Conservation (phyloP, 1,139 yeast species). For the Hemisphaericaspora subhashii region DNA sequence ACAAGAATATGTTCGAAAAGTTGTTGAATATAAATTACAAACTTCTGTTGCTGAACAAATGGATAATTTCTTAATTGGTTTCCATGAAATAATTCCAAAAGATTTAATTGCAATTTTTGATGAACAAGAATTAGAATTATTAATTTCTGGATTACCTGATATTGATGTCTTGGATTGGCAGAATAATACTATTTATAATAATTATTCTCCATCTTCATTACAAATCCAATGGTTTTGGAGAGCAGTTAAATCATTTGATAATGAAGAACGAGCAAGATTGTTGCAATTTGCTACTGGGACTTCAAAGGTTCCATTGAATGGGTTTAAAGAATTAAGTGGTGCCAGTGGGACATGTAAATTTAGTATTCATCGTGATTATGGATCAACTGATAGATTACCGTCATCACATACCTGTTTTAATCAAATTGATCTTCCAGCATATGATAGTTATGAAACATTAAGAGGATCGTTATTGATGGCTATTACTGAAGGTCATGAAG, state of each 20-base stretch:
- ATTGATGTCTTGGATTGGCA: constrained; percentile 97
- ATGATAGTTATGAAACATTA: constrained; percentile 82
- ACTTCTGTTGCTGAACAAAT: constrained; percentile 86
- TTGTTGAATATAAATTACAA: constrained; percentile 84
- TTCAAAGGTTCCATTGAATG: constrained; percentile 92
- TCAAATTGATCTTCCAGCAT: constrained; percentile 91
- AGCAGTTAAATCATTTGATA: constrained; percentile 92
- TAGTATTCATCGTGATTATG: constrained; percentile 88
- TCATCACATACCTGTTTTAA: constrained; percentile 96
- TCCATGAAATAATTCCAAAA: constrained; percentile 89
- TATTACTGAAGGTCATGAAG: constrained; percentile 93
- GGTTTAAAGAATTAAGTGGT: constrained; percentile 88
- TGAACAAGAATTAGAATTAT: constrained; percentile 90
- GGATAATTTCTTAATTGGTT: constrained; percentile 82
- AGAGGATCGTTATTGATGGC: constrained; percentile 82
- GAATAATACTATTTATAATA: constrained; percentile 76
- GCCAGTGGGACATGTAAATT: constrained; percentile 86
- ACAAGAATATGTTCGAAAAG: constrained; percentile 79
- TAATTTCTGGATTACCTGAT: constrained; percentile 94
- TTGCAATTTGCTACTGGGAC: constrained; percentile 98
- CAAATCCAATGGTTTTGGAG: constrained; percentile 99
- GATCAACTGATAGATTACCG: constrained; percentile 82
- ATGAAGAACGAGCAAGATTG: constrained; percentile 90
- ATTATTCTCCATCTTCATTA: constrained; percentile 80
- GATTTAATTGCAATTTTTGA: constrained; percentile 86